phyloP scores from a whole-genome alignment of 371 early-diverging fungal species.

The Parasitella parasitica region DNA sequence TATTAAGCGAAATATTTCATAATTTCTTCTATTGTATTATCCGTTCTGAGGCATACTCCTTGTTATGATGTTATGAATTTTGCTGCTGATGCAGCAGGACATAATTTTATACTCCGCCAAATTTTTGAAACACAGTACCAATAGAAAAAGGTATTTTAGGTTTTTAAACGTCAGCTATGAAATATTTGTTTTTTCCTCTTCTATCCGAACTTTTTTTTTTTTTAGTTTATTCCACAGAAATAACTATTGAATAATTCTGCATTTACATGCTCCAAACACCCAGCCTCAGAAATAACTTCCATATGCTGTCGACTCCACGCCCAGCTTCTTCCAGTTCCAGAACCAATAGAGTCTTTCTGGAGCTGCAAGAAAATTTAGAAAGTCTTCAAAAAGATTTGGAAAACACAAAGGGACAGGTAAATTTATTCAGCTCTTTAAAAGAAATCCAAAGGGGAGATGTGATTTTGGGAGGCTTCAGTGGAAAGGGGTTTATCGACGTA shows the following conservation, averaged over 20 bases:
- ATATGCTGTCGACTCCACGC: conserved; percentile 10
- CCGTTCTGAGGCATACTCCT: too few species aligned
- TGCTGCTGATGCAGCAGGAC: too few species aligned
- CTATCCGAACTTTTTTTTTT: not conserved
- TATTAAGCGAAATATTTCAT: too few species aligned
- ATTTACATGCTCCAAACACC: conserved; percentile 17
- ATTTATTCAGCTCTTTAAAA: not conserved
- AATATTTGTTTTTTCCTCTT: not conserved
- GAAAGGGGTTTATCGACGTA: not conserved
- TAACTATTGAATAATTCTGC: not conserved
- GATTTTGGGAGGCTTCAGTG: not conserved
- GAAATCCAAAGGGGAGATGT: not conserved
- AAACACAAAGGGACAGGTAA: conserved; percentile 23
- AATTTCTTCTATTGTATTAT: too few species aligned
- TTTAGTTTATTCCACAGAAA: not conserved
- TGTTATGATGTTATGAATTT: too few species aligned
- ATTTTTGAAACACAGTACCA: too few species aligned
- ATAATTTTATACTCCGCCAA: too few species aligned
- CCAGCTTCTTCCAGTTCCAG: conserved; percentile 16
- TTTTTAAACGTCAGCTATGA: not conserved
- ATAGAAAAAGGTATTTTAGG: not conserved
- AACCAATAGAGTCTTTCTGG: conserved; percentile 23
- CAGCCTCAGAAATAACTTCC: conserved; percentile 12
- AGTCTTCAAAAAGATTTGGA: conserved; percentile 22
- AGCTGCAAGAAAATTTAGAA: conserved; percentile 22